A percentile compares a stretch with the other conserved stretches of the same genome.
phyloP scores from a whole-genome alignment of 495 filamentous ascomycete species.

The Xylaria venustula region DNA sequence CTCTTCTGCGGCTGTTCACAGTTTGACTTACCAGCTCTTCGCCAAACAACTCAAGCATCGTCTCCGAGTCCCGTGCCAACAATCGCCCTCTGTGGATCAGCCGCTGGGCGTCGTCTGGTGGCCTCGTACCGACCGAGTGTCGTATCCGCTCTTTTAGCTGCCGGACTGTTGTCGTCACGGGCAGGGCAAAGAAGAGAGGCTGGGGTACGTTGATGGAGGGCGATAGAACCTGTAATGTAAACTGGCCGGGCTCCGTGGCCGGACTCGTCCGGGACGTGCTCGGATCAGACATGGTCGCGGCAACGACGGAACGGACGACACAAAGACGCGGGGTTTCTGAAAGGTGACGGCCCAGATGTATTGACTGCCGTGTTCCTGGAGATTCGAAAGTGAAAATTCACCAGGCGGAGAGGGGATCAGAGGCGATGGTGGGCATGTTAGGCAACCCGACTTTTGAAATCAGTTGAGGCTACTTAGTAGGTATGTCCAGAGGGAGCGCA shows the following conservation, averaged over 20 bases:
- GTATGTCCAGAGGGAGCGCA: not conserved
- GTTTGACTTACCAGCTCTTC: constrained; percentile 51
- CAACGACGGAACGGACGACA: not conserved
- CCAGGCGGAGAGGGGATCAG: not conserved
- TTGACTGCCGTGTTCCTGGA: not conserved
- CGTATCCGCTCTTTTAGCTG: constrained; percentile 62
- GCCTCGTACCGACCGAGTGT: constrained; percentile 50
- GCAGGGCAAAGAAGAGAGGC: constrained; percentile 54
- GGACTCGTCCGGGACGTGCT: constrained; percentile 9
- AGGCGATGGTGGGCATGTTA: constrained; percentile 2
- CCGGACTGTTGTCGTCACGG: constrained; percentile 55
- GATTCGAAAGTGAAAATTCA: not conserved
- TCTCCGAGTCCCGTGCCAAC: constrained; percentile 52
- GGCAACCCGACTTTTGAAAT: not conserved
- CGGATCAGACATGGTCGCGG: constrained; percentile 26
- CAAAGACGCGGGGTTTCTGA: not conserved
- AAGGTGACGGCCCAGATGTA: not conserved
- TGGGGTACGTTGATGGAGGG: constrained; percentile 57
- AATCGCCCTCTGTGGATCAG: constrained; percentile 67
- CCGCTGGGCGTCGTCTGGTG: constrained; percentile 55
- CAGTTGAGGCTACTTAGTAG: too few species aligned
- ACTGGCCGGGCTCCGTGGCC: constrained; percentile 23
- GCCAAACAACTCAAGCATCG: constrained; percentile 58
- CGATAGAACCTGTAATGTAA: constrained; percentile 64
- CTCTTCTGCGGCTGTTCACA: not conserved